A percentile compares a stretch with the other conserved stretches of the same genome.
Conservation (phyloP, 2,329 filamentous ascomycete species). For the Neopestalotiopsis rosae region DNA sequence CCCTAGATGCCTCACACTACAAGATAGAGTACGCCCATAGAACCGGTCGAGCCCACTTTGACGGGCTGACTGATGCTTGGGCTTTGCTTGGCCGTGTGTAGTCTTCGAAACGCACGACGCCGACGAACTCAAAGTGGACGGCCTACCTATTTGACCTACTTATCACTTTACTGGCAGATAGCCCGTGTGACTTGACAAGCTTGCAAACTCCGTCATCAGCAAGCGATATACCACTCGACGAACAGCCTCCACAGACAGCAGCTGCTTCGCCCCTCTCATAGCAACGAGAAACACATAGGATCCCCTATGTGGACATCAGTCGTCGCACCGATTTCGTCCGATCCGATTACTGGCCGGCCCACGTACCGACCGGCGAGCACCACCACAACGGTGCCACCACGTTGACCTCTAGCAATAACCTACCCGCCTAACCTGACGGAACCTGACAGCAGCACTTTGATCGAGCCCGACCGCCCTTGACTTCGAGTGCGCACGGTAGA, state of each 20-base stretch:
- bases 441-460: neutral
- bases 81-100: neutral
- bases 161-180: neutral
- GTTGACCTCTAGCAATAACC: neutral
- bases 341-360: neutral
- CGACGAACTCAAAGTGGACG: neutral
- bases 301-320: neutral
- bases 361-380: neutral
- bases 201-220: conserved; percentile 1
- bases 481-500: neutral
- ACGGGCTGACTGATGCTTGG: neutral
- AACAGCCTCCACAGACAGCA: neutral
- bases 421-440: neutral
- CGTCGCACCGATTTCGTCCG: neutral
- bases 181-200: neutral
- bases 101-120: neutral
- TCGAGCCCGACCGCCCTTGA: neutral
- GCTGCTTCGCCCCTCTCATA: neutral
- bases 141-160: neutral
- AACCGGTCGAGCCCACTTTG: neutral
- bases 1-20: neutral
- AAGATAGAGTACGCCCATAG: neutral
- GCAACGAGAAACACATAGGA: neutral
- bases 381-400: neutral
- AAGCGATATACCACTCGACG: neutral